A percentile compares a stretch with the other conserved stretches of the same genome.
Evolutionary conservation across 2,329 filamentous ascomycete species (phyloP).

Genomic region (Epichloe festucae): DNA sequence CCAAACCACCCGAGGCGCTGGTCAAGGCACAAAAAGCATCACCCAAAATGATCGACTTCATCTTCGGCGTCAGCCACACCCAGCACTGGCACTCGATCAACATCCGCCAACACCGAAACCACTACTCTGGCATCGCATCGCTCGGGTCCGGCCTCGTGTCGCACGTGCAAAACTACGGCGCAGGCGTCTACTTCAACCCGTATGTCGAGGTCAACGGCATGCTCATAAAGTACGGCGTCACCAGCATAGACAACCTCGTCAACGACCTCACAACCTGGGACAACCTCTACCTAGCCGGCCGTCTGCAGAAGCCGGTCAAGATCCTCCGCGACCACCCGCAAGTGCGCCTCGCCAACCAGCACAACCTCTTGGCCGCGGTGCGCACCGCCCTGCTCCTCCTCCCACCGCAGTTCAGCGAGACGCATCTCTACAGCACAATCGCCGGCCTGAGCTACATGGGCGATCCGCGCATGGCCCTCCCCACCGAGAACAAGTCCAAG

Average conservation of each 20-base stretch:
- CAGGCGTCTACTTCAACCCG: conserved; percentile 95
- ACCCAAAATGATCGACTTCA: conserved; percentile 97
- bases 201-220: conserved; percentile 91
- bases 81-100: conserved; percentile 98
- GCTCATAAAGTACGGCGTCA: conserved; percentile 95
- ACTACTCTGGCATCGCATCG: conserved; percentile 78
- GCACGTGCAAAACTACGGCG: conserved; percentile 79
- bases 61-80: conserved; percentile 86
- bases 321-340: conserved; percentile 88
- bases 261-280: conserved; percentile 83
- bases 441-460: conserved; percentile 88
- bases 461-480: conserved; percentile 87
- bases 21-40: conserved; percentile 74
- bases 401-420: conserved; percentile 72
- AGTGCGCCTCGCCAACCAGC: conserved; percentile 87
- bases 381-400: conserved; percentile 81
- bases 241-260: conserved; percentile 82
- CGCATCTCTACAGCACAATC: conserved; percentile 80
- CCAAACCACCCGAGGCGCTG: conserved; percentile 68
- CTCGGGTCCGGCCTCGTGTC: conserved; percentile 79
- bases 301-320: conserved; percentile 94
- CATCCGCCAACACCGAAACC: conserved; percentile 72
- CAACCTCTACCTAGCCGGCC: conserved; percentile 88
- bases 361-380: conserved; percentile 85
- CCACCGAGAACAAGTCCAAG: conserved; percentile 83